phyloP scores from a whole-genome alignment of 306 rosid species.

The Malus orientalis region DNA sequence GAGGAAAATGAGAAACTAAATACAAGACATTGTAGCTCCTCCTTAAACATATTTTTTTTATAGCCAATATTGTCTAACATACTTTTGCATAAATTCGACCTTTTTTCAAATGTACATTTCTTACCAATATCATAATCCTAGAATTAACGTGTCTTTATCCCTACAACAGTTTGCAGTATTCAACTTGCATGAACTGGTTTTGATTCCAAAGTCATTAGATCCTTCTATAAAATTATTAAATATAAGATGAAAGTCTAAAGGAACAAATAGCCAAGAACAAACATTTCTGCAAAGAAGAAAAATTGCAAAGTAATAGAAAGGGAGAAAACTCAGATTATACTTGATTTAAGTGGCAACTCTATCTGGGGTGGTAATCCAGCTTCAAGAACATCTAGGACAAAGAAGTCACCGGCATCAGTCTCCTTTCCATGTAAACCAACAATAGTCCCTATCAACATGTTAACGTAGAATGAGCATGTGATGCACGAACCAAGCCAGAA shows the following conservation, averaged over 20 bases:
- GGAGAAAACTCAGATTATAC: slow-evolving; percentile 30
- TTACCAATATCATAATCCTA: neutral
- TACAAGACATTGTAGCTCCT: slow-evolving; percentile 2
- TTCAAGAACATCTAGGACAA: slow-evolving; percentile 76
- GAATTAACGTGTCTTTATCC: neutral
- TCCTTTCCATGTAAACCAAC: slow-evolving; percentile 81
- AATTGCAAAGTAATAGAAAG: neutral
- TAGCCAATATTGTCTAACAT: neutral
- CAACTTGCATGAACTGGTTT: neutral
- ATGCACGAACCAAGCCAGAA: neutral
- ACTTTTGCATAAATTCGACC: neutral
- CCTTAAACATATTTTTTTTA: neutral
- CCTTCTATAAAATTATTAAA: neutral
- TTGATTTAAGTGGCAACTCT: slow-evolving; percentile 55
- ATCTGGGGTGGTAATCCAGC: slow-evolving; percentile 91
- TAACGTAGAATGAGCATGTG: slow-evolving; percentile 17
- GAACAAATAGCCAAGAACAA: neutral
- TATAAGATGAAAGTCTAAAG: neutral
- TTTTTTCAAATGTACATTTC: neutral
- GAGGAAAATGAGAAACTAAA: neutral
- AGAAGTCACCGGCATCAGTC: slow-evolving; percentile 60
- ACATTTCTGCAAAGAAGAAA: neutral
- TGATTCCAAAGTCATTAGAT: neutral
- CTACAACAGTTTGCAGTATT: neutral
- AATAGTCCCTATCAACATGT: slow-evolving; percentile 48